Percentiles rank a stretch among this genome's conserved stretches.
These are phyloP conservation scores for Brachypodium distachyon DNA, from an alignment of 202 grass and related monocot species.

Conservation along the genomic window DNA sequence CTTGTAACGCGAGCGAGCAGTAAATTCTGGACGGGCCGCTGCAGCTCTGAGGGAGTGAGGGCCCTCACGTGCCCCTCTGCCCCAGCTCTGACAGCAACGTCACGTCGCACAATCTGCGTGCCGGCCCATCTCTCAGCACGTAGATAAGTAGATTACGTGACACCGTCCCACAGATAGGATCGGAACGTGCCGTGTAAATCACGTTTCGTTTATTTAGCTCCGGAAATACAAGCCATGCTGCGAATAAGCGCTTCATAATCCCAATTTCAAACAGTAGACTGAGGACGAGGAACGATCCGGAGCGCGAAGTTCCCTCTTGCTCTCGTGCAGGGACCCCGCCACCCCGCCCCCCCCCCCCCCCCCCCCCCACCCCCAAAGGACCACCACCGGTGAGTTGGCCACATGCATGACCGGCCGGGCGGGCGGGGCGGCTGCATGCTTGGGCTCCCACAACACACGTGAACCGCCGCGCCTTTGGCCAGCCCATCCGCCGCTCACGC, in stretches of 20 bases:
- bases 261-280: too few species aligned
- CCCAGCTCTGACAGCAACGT: slow-evolving; percentile 31
- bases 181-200: background rate
- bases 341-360: too few species aligned
- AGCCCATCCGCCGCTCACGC: background rate
- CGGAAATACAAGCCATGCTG: too few species aligned
- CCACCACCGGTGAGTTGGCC: slow-evolving; percentile 41
- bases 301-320: too few species aligned
- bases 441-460: background rate
- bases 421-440: too few species aligned
- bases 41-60: background rate
- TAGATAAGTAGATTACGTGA: background rate
- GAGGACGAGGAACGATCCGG: too few species aligned
- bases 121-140: background rate
- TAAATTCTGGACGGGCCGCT: too few species aligned
- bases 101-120: background rate
- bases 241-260: too few species aligned
- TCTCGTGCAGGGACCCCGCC: too few species aligned
- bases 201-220: too few species aligned
- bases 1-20: background rate
- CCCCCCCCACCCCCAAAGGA: background rate
- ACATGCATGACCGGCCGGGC: slow-evolving; percentile 21
- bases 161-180: background rate
- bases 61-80: slow-evolving; percentile 34
- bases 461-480: background rate